These are phyloP conservation scores for Pseudopyricularia javanii DNA, from an alignment of 2,329 filamentous ascomycete genomes.

Conservation along the genomic window DNA sequence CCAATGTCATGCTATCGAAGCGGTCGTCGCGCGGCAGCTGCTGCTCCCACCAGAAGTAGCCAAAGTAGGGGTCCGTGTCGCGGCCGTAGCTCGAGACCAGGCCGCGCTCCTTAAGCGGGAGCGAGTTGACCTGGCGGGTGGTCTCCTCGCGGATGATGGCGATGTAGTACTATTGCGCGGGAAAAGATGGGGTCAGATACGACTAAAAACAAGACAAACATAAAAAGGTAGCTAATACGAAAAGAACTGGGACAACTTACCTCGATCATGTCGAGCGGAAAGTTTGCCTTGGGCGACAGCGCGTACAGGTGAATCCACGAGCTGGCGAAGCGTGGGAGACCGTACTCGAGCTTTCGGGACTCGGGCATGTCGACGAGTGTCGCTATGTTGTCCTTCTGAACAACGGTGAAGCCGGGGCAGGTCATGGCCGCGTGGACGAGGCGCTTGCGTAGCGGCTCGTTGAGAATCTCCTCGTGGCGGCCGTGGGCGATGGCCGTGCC, in stretches of 20 bases:
- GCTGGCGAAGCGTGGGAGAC: constrained; percentile 33
- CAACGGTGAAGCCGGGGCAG: constrained; percentile 47
- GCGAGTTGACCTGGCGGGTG: constrained; percentile 21
- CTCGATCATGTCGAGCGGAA: constrained; percentile 40
- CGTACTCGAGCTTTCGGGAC: constrained; percentile 22
- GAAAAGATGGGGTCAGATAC: no score
- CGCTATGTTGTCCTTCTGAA: constrained; percentile 49
- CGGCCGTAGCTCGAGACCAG: constrained; percentile 18
- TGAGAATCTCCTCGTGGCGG: constrained; percentile 31
- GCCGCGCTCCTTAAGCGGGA: constrained; percentile 28
- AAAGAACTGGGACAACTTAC: constrained; percentile 21
- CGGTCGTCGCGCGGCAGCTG: constrained; percentile 23
- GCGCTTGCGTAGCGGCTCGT: constrained; percentile 38
- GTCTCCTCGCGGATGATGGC: constrained; percentile 41
- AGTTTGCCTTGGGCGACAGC: constrained; percentile 33
- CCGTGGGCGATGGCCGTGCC: constrained; percentile 24
- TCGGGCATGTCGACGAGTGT: constrained; percentile 24
- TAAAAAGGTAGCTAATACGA: neutral
- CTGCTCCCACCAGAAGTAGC: constrained; percentile 38
- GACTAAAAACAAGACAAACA: neutral
- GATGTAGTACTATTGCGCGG: constrained; percentile 38
- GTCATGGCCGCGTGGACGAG: constrained; percentile 37
- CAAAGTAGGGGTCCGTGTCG: constrained; percentile 33
- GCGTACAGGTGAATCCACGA: constrained; percentile 41
- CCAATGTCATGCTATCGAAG: constrained; percentile 37